Percentiles rank a stretch among this genome's conserved stretches.
Evolutionary conservation across 1,284 basidiomycete genomes (phyloP).

Genomic region (Neonothopanus nambi): DNA sequence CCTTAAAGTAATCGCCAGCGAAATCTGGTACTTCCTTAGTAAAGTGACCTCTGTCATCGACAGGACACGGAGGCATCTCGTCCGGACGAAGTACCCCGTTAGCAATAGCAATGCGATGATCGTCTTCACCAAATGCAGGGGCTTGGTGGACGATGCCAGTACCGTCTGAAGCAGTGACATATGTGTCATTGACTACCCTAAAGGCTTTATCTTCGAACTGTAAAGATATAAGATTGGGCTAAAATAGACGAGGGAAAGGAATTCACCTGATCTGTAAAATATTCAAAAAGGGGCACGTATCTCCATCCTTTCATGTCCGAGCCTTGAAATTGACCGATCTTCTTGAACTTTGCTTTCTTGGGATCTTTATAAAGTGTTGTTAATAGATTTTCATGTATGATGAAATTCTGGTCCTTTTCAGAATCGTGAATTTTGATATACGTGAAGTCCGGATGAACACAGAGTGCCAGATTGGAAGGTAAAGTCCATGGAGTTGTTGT

Average conservation of each 20-base stretch:
- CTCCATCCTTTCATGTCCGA: slow-evolving; percentile 95
- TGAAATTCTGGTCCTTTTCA: slow-evolving; percentile 87
- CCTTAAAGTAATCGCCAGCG: slow-evolving; percentile 91
- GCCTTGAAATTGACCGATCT: slow-evolving; percentile 84
- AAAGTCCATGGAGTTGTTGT: slow-evolving; percentile 99
- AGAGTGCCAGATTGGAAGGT: slow-evolving; percentile 93
- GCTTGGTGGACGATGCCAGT: slow-evolving; percentile 99
- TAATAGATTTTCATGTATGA: slow-evolving; percentile 89
- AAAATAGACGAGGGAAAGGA: not conserved
- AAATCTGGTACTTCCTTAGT: slow-evolving; percentile 92
- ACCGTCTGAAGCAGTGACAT: slow-evolving; percentile 92
- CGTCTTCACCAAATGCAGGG: slow-evolving; percentile 98
- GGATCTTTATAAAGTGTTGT: slow-evolving; percentile 95
- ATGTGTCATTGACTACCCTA: slow-evolving; percentile 87
- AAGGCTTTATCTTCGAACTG: slow-evolving; percentile 94
- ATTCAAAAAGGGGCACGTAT: slow-evolving; percentile 95
- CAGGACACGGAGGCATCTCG: slow-evolving; percentile 94
- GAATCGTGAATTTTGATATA: slow-evolving; percentile 98
- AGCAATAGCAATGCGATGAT: slow-evolving; percentile 90
- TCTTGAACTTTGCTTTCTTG: slow-evolving; percentile 97
- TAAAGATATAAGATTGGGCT: not conserved
- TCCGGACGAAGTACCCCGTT: slow-evolving; percentile 83
- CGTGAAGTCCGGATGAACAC: slow-evolving; percentile 94
- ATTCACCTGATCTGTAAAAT: slow-evolving; percentile 88
- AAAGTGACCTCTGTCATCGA: slow-evolving; percentile 90